These are phyloP conservation scores for Paraphoma chrysanthemicola DNA, from an alignment of 2,329 filamentous ascomycete genomes.

Conservation along the genomic window DNA sequence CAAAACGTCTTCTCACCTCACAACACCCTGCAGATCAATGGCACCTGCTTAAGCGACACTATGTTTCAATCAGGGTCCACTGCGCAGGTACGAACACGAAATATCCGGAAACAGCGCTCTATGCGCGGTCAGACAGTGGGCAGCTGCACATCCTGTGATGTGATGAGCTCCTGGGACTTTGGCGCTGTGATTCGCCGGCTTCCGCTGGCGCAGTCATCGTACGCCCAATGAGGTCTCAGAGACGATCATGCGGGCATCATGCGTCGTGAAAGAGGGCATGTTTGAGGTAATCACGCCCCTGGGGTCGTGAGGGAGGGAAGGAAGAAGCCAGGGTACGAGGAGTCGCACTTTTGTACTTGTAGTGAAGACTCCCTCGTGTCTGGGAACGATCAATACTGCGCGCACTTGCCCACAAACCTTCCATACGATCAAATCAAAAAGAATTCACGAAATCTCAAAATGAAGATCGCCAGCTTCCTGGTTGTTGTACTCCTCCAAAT, in stretches of 20 bases:
- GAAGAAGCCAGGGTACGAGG: too few relatives aligned
- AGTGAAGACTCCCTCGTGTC: too few relatives aligned
- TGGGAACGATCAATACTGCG: too few relatives aligned
- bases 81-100: neutral
- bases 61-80: neutral
- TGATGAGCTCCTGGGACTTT: neutral
- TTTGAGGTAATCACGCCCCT: too few relatives aligned
- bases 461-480: too few relatives aligned
- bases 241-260: too few relatives aligned
- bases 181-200: neutral
- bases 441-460: too few relatives aligned
- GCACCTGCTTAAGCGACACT: neutral
- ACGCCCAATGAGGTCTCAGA: neutral
- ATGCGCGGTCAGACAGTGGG: neutral
- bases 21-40: neutral
- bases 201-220: neutral
- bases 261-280: too few relatives aligned
- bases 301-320: too few relatives aligned
- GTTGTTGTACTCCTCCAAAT: neutral
- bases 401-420: too few relatives aligned
- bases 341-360: too few relatives aligned
- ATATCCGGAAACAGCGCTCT: neutral
- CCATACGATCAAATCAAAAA: too few relatives aligned
- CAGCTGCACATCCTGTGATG: neutral
- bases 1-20: neutral